Conservation (phyloP, 495 filamentous ascomycete genomes). For the Apiosordaria backusii region DNA sequence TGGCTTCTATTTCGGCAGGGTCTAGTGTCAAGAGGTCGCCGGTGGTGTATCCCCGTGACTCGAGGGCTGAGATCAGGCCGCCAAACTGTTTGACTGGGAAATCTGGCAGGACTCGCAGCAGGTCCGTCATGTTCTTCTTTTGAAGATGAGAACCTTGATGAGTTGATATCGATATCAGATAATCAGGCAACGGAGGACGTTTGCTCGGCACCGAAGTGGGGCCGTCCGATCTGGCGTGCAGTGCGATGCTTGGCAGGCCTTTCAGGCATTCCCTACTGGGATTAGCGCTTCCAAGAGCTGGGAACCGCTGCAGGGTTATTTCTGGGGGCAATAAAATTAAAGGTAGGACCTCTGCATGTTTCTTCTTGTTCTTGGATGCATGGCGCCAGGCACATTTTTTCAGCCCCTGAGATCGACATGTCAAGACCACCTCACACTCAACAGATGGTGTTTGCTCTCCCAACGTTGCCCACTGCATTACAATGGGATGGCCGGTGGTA, state of each 20-base stretch:
- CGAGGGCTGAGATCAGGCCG: conserved; percentile 74
- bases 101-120: conserved; percentile 73
- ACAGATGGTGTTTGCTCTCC: neutral
- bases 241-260: neutral
- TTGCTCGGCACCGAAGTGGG: neutral
- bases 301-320: neutral
- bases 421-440: neutral
- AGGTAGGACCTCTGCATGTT: neutral
- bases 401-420: neutral
- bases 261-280: neutral
- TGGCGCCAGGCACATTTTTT: neutral
- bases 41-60: conserved; percentile 68
- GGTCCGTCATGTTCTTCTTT: conserved; percentile 70
- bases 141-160: neutral
- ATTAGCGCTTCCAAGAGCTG: neutral
- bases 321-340: neutral
- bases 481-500: neutral
- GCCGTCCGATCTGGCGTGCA: conserved; percentile 1
- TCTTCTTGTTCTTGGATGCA: neutral
- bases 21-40: conserved; percentile 86
- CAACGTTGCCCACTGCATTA: neutral
- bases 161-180: neutral
- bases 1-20: conserved; percentile 76
- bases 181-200: neutral
- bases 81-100: conserved; percentile 67